Conservation (phyloP, 768 basidiomycete species). For the Xerocomellus chrysenteron region DNA sequence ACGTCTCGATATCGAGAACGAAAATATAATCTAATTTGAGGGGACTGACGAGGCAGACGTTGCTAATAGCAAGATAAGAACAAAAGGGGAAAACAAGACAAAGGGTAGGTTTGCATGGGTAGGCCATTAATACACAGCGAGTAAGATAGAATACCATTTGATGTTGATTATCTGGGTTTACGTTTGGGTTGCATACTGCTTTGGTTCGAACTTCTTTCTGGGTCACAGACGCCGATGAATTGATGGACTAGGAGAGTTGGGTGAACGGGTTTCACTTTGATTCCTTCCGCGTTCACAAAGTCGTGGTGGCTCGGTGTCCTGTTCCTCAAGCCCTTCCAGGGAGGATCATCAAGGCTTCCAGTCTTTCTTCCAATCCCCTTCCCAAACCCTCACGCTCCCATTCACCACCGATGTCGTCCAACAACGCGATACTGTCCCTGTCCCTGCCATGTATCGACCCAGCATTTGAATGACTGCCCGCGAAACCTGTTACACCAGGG, state of each 20-base stretch:
- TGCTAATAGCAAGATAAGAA: conserved; percentile 2
- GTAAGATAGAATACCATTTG: conserved; percentile 26
- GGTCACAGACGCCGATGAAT: not conserved
- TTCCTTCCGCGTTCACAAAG: conserved; percentile 1
- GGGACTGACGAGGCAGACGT: not conserved
- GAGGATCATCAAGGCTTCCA: conserved; percentile 56
- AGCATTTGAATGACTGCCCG: conserved; percentile 28
- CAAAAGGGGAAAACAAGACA: not conserved
- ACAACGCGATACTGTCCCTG: conserved; percentile 43
- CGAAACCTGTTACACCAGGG: conserved; percentile 52
- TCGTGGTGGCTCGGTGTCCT: not conserved
- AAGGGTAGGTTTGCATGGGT: conserved; percentile 21
- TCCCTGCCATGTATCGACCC: conserved; percentile 29
- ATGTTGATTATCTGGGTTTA: conserved; percentile 18
- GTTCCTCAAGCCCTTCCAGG: conserved; percentile 24
- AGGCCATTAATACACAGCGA: conserved; percentile 25
- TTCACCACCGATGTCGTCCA: conserved; percentile 75
- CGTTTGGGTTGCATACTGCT: conserved; percentile 2
- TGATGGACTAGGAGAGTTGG: not conserved
- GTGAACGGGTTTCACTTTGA: not conserved
- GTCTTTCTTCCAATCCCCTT: conserved; percentile 75
- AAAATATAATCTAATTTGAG: not conserved
- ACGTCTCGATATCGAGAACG: conserved; percentile 9
- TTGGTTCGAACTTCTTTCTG: not conserved
- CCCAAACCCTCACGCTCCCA: conserved; percentile 88